A percentile compares a stretch with the other conserved stretches of the same genome.
These are phyloP conservation scores for Penicillium sp. DNA, from an alignment of 2,329 filamentous ascomycete species.

Conservation along the genomic window DNA sequence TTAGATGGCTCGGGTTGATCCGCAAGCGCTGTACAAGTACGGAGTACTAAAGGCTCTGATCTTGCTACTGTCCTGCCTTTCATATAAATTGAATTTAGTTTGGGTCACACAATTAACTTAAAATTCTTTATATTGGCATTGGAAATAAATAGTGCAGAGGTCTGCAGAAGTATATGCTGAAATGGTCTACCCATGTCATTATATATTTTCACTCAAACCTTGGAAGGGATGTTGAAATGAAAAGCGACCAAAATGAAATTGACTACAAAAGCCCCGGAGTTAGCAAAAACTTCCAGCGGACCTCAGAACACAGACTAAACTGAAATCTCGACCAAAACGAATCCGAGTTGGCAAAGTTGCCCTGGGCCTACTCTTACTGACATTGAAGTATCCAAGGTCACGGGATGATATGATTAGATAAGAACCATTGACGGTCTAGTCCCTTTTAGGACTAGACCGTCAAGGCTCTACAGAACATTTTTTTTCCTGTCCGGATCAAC, in stretches of 20 bases:
- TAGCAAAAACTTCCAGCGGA: fast-evolving
- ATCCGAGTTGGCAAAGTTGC: not conserved
- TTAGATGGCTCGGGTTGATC: not conserved
- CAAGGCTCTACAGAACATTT: constrained; percentile 43
- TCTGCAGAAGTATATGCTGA: not conserved
- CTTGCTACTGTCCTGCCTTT: not conserved
- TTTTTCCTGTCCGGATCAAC: constrained; percentile 36
- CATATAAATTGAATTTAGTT: not conserved
- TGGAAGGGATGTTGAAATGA: too few relatives aligned
- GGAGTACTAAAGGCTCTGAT: too few relatives aligned
- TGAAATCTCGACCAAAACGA: not conserved
- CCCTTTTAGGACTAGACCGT: constrained; percentile 33
- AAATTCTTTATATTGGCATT: not conserved
- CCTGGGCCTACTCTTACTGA: not conserved
- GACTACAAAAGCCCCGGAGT: too few relatives aligned
- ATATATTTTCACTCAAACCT: not conserved
- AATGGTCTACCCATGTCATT: too few relatives aligned
- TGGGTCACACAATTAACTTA: too few relatives aligned
- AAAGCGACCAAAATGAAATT: not conserved
- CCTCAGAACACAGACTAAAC: not conserved
- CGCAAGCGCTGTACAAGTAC: too few relatives aligned
- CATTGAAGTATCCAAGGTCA: not conserved
- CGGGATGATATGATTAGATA: constrained; percentile 33
- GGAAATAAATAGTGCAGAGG: not conserved
- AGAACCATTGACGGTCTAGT: constrained; percentile 26